Evolutionary conservation across 2,329 filamentous ascomycete species (phyloP).

Genomic region (Zalaria obscura): DNA sequence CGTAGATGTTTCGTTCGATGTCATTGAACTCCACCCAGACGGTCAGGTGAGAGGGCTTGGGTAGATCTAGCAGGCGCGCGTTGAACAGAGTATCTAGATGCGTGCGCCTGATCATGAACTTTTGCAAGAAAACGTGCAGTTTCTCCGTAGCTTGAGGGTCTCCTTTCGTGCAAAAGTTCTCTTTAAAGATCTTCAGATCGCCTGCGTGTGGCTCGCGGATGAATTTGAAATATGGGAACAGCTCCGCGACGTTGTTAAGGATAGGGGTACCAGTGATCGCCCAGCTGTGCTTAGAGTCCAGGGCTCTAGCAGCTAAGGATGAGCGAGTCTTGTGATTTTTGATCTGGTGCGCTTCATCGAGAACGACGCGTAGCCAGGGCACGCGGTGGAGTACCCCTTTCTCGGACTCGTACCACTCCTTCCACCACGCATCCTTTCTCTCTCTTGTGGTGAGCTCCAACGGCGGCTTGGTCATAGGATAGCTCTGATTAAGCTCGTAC

Average conservation of each 20-base stretch:
- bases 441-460: constrained; percentile 17
- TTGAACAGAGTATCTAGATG: constrained; percentile 40
- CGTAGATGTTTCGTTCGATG: constrained; percentile 39
- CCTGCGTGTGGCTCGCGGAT: constrained; percentile 26
- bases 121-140: constrained; percentile 22
- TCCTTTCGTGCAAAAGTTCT: constrained; percentile 25
- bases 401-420: constrained; percentile 13
- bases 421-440: constrained; percentile 22
- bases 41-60: constrained; percentile 29
- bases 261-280: constrained; percentile 30
- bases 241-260: constrained; percentile 17
- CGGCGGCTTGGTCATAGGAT: constrained; percentile 26
- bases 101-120: constrained; percentile 41
- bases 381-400: constrained; percentile 24
- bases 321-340: constrained; percentile 33
- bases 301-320: constrained; percentile 29
- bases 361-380: constrained; percentile 36
- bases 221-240: constrained; percentile 30
- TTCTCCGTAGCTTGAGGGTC: constrained; percentile 18
- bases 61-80: constrained; percentile 39
- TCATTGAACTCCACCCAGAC: constrained; percentile 34
- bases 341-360: constrained; percentile 44
- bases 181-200: constrained; percentile 26
- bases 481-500: constrained; percentile 24
- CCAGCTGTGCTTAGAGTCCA: constrained; percentile 26